These are phyloP conservation scores for Pythium oligandrum DNA, from an alignment of 352 stramenopile genomes.

Conservation along the genomic window DNA sequence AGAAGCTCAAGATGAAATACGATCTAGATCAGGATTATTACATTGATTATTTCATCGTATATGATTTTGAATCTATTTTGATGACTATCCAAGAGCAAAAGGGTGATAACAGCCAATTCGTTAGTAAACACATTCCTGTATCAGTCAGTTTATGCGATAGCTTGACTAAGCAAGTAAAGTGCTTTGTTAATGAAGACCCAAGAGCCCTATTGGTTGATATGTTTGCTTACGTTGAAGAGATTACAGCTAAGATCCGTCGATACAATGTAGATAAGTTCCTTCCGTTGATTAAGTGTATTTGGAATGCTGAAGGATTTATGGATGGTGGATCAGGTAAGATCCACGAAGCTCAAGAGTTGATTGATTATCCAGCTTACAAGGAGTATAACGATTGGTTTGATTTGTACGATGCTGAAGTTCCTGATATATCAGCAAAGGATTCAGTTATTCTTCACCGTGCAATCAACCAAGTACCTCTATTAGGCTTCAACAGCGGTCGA, in stretches of 20 bases:
- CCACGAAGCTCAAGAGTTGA: no score
- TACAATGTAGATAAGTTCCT: conserved; percentile 1
- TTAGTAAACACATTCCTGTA: background rate
- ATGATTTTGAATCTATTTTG: conserved; percentile 7
- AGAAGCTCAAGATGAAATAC: background rate
- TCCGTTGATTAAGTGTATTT: background rate
- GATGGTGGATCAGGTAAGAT: no score
- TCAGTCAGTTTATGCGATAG: background rate
- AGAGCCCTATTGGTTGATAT: background rate
- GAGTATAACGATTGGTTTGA: no score
- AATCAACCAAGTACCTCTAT: conserved; percentile 1
- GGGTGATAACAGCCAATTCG: background rate
- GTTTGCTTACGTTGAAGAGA: conserved; percentile 1
- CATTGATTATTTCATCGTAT: conserved; percentile 1
- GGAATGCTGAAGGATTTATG: background rate
- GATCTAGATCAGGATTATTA: background rate
- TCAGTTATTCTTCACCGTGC: background rate
- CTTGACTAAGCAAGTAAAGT: background rate
- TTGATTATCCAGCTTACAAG: no score
- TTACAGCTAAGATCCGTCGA: background rate
- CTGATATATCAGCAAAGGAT: background rate
- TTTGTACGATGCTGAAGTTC: no score
- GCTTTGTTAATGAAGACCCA: conserved; percentile 3
- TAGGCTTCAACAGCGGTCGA: conserved; percentile 4
- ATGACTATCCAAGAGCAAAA: background rate